A percentile compares a stretch with the other conserved stretches of the same genome.
Evolutionary conservation across 2,329 filamentous ascomycete genomes (phyloP).

Genomic region (Sporothrix variecibatus): DNA sequence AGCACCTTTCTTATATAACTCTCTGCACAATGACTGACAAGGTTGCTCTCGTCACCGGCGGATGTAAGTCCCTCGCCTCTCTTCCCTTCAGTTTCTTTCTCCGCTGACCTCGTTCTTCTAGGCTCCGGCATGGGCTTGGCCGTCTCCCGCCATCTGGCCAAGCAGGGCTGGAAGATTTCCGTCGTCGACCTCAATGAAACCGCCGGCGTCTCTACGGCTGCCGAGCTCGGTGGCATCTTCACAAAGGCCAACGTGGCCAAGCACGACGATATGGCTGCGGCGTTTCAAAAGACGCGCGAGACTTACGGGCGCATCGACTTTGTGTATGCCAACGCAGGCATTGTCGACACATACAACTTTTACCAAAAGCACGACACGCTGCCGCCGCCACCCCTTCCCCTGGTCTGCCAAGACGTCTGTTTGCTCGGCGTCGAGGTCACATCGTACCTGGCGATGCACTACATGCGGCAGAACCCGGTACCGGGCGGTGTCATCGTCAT

Average conservation of each 20-base stretch:
- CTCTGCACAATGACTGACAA: slow-evolving; percentile 1
- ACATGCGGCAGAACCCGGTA: slow-evolving; percentile 27
- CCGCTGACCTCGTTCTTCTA: not conserved
- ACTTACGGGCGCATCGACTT: slow-evolving; percentile 36
- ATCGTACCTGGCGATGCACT: slow-evolving; percentile 28
- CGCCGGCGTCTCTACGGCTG: not conserved
- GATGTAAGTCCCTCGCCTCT: slow-evolving; percentile 1
- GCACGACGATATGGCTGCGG: slow-evolving; percentile 38
- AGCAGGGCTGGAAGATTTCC: slow-evolving; percentile 22
- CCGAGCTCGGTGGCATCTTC: slow-evolving; percentile 21
- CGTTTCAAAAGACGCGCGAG: slow-evolving; percentile 39
- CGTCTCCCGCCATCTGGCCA: slow-evolving; percentile 17
- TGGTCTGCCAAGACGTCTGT: slow-evolving; percentile 33
- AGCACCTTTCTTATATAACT: not conserved
- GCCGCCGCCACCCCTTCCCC: slow-evolving; percentile 12
- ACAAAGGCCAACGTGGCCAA: slow-evolving; percentile 7
- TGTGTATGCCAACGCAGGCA: slow-evolving; percentile 26
- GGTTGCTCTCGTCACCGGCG: slow-evolving; percentile 23
- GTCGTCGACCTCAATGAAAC: slow-evolving; percentile 18
- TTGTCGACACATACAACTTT: slow-evolving; percentile 15
- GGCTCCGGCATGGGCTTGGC: slow-evolving; percentile 26
- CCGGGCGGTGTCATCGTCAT: slow-evolving; percentile 23
- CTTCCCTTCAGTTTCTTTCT: not conserved
- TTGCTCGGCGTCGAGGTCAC: slow-evolving; percentile 28
- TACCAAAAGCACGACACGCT: slow-evolving; percentile 14